These are phyloP conservation scores for Solanum sitiens DNA, from an alignment of 257 asterid genomes.

Conservation along the genomic window DNA sequence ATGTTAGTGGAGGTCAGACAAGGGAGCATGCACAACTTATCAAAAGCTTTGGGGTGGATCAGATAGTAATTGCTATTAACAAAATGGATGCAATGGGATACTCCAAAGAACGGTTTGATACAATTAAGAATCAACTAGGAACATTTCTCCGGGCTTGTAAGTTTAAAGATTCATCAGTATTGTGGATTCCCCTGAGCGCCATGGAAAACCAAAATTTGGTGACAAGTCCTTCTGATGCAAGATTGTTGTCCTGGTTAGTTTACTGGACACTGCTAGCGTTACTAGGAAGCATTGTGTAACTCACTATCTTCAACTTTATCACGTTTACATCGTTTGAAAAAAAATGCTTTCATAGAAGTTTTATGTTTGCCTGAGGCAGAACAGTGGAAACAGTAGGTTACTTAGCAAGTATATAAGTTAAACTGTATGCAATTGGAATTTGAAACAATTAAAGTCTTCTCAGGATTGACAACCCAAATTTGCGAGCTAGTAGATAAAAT, in stretches of 20 bases:
- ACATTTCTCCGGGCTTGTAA: constrained; percentile 68
- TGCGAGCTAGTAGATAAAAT: not conserved
- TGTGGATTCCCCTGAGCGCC: constrained; percentile 87
- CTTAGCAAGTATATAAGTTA: not conserved
- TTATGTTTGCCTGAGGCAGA: not conserved
- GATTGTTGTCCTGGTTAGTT: constrained; percentile 64
- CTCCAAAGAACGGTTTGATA: constrained; percentile 71
- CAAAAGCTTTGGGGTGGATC: constrained; percentile 95
- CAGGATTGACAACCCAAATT: not conserved
- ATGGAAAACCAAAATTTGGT: constrained; percentile 87
- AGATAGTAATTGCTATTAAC: constrained; percentile 71
- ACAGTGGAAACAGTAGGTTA: not conserved
- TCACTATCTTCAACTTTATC: not conserved
- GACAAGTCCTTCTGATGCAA: constrained; percentile 36
- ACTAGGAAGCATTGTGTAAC: not conserved
- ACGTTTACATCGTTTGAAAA: not conserved
- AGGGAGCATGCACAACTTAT: constrained; percentile 87
- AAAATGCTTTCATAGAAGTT: not conserved
- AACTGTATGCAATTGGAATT: not conserved
- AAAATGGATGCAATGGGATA: constrained; percentile 90
- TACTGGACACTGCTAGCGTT: not conserved
- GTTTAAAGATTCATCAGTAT: constrained; percentile 62
- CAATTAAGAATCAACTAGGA: constrained; percentile 63
- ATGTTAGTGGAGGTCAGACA: constrained; percentile 78
- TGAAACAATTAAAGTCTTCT: not conserved